These are phyloP conservation scores for Fusarium sp. DNA, from an alignment of 2,329 filamentous ascomycete species.

Conservation along the genomic window DNA sequence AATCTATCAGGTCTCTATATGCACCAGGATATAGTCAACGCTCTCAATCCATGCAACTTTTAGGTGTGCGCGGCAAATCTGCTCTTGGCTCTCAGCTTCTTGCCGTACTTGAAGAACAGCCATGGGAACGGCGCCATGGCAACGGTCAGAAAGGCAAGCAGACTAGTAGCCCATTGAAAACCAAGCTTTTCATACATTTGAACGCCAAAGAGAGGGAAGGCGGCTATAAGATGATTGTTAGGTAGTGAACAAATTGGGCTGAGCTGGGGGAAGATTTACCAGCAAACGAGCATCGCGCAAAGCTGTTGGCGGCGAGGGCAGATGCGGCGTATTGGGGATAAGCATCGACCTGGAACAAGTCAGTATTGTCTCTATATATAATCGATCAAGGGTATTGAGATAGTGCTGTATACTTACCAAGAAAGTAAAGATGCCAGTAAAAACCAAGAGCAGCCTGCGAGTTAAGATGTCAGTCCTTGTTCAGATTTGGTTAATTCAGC, in stretches of 20 bases:
- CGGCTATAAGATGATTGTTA: slow-evolving; percentile 1
- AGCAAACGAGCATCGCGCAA: slow-evolving; percentile 32
- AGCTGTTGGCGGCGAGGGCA: slow-evolving; percentile 37
- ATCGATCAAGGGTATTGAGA: neutral
- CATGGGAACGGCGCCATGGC: slow-evolving; percentile 35
- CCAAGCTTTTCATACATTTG: slow-evolving; percentile 38
- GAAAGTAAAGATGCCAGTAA: slow-evolving; percentile 32
- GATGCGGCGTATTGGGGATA: slow-evolving; percentile 36
- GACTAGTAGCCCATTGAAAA: slow-evolving; percentile 31
- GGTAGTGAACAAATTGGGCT: accelerated
- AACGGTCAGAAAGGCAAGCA: slow-evolving; percentile 32
- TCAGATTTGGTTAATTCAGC: too few species aligned
- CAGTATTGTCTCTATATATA: too few species aligned
- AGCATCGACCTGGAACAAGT: slow-evolving; percentile 20
- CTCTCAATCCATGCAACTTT: too few species aligned
- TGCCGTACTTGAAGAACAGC: slow-evolving; percentile 37
- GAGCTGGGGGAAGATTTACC: neutral
- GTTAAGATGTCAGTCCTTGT: too few species aligned
- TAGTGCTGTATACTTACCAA: slow-evolving; percentile 4
- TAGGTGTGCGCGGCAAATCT: slow-evolving; percentile 21
- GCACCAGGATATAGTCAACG: too few species aligned
- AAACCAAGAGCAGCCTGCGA: slow-evolving; percentile 19
- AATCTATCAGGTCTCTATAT: neutral
- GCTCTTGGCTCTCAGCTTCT: slow-evolving; percentile 26
- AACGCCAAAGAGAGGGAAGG: slow-evolving; percentile 23